A percentile compares a stretch with the other conserved stretches of the same genome.
These are phyloP conservation scores for Camelina laxa DNA, from an alignment of 345 rosid genomes.

Conservation along the genomic window DNA sequence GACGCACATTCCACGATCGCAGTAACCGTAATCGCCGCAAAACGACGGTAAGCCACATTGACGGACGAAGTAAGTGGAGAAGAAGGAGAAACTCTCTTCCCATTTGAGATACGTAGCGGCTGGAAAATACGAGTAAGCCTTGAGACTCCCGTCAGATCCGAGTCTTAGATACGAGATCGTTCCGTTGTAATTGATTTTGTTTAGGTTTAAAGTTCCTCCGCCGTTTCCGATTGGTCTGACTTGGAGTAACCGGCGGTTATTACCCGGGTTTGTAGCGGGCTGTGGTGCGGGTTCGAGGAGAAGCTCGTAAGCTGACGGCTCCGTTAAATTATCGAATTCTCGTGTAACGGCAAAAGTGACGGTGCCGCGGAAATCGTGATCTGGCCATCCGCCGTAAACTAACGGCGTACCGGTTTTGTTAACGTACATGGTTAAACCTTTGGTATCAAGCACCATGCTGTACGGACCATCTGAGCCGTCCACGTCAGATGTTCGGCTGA, in stretches of 20 bases:
- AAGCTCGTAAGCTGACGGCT: slow-evolving; percentile 39
- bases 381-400: slow-evolving; percentile 36
- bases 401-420: slow-evolving; percentile 47
- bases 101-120: slow-evolving; percentile 45
- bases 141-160: slow-evolving; percentile 60
- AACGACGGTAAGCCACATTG: slow-evolving; percentile 46
- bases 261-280: slow-evolving; percentile 22
- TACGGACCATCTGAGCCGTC: slow-evolving; percentile 54
- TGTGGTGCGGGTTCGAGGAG: slow-evolving; percentile 44
- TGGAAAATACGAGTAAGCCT: slow-evolving; percentile 49
- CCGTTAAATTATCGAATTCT: slow-evolving; percentile 12
- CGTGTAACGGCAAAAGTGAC: slow-evolving; percentile 37
- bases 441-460: slow-evolving; percentile 58
- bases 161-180: slow-evolving; percentile 55
- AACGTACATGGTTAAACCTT: slow-evolving; percentile 48
- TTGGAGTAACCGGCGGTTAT: slow-evolving; percentile 41
- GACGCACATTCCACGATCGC: slow-evolving; percentile 41
- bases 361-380: slow-evolving; percentile 40
- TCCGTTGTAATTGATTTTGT: slow-evolving; percentile 56
- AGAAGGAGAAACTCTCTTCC: slow-evolving; percentile 53
- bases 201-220: slow-evolving; percentile 16
- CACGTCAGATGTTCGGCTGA: slow-evolving; percentile 55
- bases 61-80: slow-evolving; percentile 49
- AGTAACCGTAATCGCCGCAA: slow-evolving; percentile 46
- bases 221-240: slow-evolving; percentile 34